phyloP scores from a whole-genome alignment of 345 rosid genomes.

The Gossypium stocksii region DNA sequence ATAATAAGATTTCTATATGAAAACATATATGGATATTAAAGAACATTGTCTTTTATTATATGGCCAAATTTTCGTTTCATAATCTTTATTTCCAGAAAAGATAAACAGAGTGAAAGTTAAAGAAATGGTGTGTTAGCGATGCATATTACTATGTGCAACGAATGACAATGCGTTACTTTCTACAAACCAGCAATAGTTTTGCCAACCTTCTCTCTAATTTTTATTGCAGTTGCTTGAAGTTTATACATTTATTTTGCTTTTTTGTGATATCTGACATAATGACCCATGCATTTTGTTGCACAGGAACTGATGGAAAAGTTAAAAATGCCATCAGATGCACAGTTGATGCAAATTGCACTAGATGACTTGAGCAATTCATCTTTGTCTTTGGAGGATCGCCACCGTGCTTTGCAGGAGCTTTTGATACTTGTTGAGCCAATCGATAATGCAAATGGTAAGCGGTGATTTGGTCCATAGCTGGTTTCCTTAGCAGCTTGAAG shows the following conservation, averaged over 20 bases:
- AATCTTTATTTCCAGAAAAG: too few relatives aligned
- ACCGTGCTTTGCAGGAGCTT: conserved; percentile 81
- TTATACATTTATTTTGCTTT: not conserved
- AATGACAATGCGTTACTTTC: not conserved
- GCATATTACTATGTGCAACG: not conserved
- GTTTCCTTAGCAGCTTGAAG: not conserved
- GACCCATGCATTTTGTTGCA: not conserved
- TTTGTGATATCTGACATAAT: not conserved
- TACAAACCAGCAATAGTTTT: not conserved
- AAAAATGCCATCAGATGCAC: conserved; percentile 78
- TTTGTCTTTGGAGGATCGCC: conserved; percentile 64
- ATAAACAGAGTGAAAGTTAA: not conserved
- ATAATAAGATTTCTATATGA: too few relatives aligned
- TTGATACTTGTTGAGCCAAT: conserved; percentile 82
- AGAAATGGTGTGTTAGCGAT: not conserved
- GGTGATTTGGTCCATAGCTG: not conserved
- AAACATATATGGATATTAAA: too few relatives aligned
- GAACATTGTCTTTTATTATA: too few relatives aligned
- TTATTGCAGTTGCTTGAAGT: not conserved
- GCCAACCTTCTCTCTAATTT: not conserved
- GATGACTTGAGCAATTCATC: conserved; percentile 72
- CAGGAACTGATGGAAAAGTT: conserved; percentile 81
- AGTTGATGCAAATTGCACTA: conserved; percentile 75
- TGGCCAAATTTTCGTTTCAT: too few relatives aligned
- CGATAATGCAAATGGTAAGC: conserved; percentile 87